Base-by-base conservation (phyloP, 352 stramenopile genomes). In the Phytophthora sojae region DNA sequence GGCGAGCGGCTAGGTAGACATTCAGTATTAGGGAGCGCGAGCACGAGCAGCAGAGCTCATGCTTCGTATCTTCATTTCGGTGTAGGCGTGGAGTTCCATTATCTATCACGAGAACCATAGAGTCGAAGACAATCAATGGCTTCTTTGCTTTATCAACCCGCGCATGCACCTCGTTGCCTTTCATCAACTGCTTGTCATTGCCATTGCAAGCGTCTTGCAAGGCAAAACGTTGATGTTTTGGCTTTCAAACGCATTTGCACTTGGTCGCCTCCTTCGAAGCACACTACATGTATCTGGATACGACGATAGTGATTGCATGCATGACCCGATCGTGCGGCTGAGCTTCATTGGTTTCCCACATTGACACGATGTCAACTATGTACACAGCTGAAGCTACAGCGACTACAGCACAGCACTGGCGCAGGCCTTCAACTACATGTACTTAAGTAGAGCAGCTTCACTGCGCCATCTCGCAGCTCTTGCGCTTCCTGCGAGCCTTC, bases 21-120 rank as follows among this genome's bases (percentile, higher is more conserved):
- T 71, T 64, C 65, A 80, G 60, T 80, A 75, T 77, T 80, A 75
- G 64, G 53, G 60, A 79, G 71, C 60, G 67, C 62, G 58, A 73
- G 62, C 72, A 78, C 62, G 58, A 73, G 62, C 72, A 73, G 62
- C 72, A 78, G 67, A 76, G 62, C 55, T 76, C 47, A 67, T 62
- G 62, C 68, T 72, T 75, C 62, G 57, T 71, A 64, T 70, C 35
- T 75, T 63, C 57, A 75, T 71, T 76, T 76, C 52, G 57, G 47
- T 69, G 71, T 71, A 69, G 37, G 15, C 52, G 54, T 75, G 63
- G 66, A 71, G 67, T 70, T 67, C 60, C 59, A 58, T 69, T 79
- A 77, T 76, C 69, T 76, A 76, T 76, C 67, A 71, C 32, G 37
- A 66, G 64, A 69, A 54, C 69, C 69, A 75, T 58, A 68, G 30